A percentile compares a stretch with the other conserved stretches of the same genome.
Conservation (phyloP, 2,329 filamentous ascomycete genomes). For the Pseudogymnoascus pannorum region DNA sequence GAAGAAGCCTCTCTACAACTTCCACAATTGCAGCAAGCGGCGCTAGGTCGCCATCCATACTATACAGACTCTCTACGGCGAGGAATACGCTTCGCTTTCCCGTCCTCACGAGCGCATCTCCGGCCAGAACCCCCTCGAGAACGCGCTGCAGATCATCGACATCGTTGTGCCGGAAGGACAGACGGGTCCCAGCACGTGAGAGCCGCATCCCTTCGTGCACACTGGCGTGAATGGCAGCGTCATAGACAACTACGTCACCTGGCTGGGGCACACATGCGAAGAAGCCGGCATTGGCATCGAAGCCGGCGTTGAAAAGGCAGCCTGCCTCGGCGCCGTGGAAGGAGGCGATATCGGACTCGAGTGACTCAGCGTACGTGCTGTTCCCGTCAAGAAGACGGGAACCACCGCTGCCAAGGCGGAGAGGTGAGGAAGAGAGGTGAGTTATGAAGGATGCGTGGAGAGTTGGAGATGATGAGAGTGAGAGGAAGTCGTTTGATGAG, state of each 20-base stretch:
- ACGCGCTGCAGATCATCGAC: constrained; percentile 29
- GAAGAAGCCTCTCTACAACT: constrained; percentile 48
- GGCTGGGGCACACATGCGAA: constrained; percentile 53
- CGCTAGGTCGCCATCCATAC: constrained; percentile 74
- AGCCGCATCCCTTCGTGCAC: constrained; percentile 69
- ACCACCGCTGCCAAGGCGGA: constrained; percentile 42
- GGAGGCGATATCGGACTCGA: constrained; percentile 40
- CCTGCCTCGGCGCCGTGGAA: constrained; percentile 42
- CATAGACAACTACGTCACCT: constrained; percentile 60
- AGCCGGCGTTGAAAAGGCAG: constrained; percentile 52
- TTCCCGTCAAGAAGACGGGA: constrained; percentile 50
- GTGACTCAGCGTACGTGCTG: constrained; percentile 34
- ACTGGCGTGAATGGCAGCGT: constrained; percentile 71
- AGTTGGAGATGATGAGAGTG: constrained; percentile 49
- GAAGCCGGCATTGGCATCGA: constrained; percentile 58
- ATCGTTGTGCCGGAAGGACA: constrained; percentile 53
- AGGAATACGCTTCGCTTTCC: constrained; percentile 52
- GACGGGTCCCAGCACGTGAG: constrained; percentile 43
- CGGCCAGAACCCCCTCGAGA: constrained; percentile 16
- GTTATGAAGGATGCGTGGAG: constrained; percentile 58
- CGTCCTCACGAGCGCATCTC: neutral
- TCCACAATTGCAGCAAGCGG: constrained; percentile 54
- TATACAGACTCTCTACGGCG: constrained; percentile 66
- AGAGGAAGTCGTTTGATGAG: constrained; percentile 73
- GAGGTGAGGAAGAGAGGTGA: constrained; percentile 17